Evolutionary conservation across 1,139 yeast species (phyloP).

Genomic region (Magnusiomyces clavatus): DNA sequence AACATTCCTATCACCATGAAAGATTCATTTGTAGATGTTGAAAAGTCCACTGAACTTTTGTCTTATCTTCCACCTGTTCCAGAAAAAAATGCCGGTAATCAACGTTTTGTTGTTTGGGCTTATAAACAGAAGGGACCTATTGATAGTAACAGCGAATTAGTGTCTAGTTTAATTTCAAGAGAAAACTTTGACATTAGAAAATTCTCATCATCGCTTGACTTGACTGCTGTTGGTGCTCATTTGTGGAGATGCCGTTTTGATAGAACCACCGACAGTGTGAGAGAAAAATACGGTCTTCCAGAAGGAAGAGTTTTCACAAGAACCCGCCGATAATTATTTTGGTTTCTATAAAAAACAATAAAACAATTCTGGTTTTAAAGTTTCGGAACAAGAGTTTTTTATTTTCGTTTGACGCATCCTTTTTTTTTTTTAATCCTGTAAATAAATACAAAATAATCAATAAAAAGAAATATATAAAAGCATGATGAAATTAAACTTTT

Average conservation of each 20-base stretch:
- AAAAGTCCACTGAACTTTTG: constrained; percentile 42
- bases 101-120: constrained; percentile 86
- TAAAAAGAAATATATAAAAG: too few relatives aligned
- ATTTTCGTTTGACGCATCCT: neutral
- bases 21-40: constrained; percentile 49
- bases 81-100: constrained; percentile 76
- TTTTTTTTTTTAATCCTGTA: neutral
- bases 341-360: constrained; percentile 4
- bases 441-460: too few relatives aligned
- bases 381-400: neutral
- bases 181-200: constrained; percentile 62
- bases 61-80: constrained; percentile 82
- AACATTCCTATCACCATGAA: constrained; percentile 57
- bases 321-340: constrained; percentile 11
- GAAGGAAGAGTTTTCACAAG: constrained; percentile 55
- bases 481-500: too few relatives aligned
- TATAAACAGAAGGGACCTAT: constrained; percentile 51
- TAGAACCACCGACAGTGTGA: constrained; percentile 57
- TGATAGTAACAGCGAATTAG: constrained; percentile 9
- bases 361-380: constrained; percentile 3
- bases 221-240: constrained; percentile 82
- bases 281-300: constrained; percentile 65
- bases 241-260: constrained; percentile 88
- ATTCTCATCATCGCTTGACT: constrained; percentile 47
- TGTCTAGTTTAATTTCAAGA: constrained; percentile 27